A percentile compares a stretch with the other conserved stretches of the same genome.
phyloP scores from a whole-genome alignment of 2,329 filamentous ascomycete species.

The Metarhizium album region DNA sequence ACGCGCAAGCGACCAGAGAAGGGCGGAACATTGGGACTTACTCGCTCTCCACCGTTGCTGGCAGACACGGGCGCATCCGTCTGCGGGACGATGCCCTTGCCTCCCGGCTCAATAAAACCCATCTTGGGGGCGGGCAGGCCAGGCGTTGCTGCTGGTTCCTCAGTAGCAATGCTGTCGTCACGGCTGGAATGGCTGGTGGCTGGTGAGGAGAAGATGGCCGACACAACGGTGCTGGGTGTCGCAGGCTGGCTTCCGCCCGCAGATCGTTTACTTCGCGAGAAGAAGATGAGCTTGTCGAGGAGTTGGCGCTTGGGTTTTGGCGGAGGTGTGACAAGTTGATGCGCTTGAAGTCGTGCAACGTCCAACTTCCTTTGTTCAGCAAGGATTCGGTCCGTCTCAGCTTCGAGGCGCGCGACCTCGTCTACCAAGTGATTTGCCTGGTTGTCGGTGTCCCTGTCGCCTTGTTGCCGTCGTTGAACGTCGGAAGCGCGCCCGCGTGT shows the following conservation, averaged over 20 bases:
- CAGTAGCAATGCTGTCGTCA: conserved; percentile 22
- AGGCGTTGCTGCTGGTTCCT: conserved; percentile 19
- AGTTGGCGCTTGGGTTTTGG: conserved; percentile 26
- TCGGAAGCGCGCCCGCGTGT: background rate
- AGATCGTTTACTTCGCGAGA: conserved; percentile 31
- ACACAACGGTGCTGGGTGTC: conserved; percentile 22
- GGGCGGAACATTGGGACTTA: conserved; percentile 28
- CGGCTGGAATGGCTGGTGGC: conserved; percentile 24
- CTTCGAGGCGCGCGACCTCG: conserved; percentile 33
- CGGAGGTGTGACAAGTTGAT: conserved; percentile 26
- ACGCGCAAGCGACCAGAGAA: background rate
- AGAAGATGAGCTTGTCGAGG: conserved; percentile 36
- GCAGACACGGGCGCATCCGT: conserved; percentile 72
- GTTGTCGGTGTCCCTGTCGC: background rate
- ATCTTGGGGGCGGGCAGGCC: conserved; percentile 15
- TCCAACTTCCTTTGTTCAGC: conserved; percentile 40
- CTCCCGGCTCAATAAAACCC: conserved; percentile 33
- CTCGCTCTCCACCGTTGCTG: conserved; percentile 68
- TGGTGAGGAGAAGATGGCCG: conserved; percentile 26
- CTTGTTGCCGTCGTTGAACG: background rate
- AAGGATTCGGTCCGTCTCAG: conserved; percentile 36
- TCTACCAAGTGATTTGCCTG: conserved; percentile 19
- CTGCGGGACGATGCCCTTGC: conserved; percentile 35
- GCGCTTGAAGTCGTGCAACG: conserved; percentile 32
- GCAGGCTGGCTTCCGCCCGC: conserved; percentile 21